Conservation (phyloP, 352 stramenopile genomes). For the Phytopythium aichiense region DNA sequence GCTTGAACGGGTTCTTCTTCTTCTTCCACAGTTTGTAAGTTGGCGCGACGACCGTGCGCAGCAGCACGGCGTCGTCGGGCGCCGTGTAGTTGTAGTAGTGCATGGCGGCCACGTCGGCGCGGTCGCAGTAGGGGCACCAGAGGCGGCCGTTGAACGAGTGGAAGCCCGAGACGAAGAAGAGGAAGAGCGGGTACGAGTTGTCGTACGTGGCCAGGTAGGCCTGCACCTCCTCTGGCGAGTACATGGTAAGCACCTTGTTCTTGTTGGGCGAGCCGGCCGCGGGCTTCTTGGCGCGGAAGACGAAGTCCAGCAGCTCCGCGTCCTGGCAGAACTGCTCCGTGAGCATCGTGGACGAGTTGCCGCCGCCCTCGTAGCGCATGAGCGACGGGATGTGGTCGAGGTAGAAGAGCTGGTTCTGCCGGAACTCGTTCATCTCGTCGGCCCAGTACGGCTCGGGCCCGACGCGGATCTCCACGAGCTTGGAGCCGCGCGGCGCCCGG, state of each 20-base stretch:
- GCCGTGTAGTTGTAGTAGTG: constrained; percentile 82
- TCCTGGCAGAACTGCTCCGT: constrained; percentile 67
- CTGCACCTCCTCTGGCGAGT: constrained; percentile 35
- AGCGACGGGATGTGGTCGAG: constrained; percentile 76
- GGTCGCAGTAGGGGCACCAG: constrained; percentile 80
- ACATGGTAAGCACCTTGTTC: constrained; percentile 61
- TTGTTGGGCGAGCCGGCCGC: constrained; percentile 35
- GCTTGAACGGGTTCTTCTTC: constrained; percentile 74
- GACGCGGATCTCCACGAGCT: constrained; percentile 71
- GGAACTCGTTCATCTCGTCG: constrained; percentile 75
- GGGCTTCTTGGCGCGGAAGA: constrained; percentile 56
- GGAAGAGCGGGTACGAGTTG: constrained; percentile 67
- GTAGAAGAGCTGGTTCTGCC: constrained; percentile 81
- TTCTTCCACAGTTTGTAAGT: constrained; percentile 81
- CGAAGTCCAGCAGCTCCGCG: constrained; percentile 57
- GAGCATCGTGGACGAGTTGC: constrained; percentile 71
- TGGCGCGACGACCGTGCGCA: constrained; percentile 42
- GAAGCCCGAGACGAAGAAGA: constrained; percentile 74
- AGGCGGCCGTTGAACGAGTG: constrained; percentile 72
- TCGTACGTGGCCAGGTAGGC: constrained; percentile 61
- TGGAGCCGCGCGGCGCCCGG: constrained; percentile 52
- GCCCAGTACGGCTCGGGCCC: constrained; percentile 53
- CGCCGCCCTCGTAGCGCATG: constrained; percentile 67
- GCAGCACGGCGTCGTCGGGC: constrained; percentile 46
- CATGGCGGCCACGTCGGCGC: constrained; percentile 58